These are phyloP conservation scores for Leptographium lundbergii DNA, from an alignment of 2,329 filamentous ascomycete genomes.

Conservation along the genomic window DNA sequence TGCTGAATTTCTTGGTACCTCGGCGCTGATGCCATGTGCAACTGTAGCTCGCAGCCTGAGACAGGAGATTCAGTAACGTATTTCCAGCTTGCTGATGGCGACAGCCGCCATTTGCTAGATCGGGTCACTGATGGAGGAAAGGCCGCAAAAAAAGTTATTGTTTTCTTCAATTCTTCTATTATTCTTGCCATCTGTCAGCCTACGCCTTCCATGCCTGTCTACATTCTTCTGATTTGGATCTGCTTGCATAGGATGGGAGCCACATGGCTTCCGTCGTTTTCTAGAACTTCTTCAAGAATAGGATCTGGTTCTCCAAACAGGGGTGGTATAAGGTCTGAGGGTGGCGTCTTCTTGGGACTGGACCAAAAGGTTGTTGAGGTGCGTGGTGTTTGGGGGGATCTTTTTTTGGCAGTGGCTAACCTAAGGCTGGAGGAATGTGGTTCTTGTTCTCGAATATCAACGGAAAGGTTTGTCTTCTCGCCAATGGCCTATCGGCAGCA, in stretches of 20 bases:
- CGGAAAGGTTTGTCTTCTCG: neutral
- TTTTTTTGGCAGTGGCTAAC: neutral
- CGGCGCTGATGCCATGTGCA: neutral
- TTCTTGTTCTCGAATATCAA: neutral
- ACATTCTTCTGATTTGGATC: neutral
- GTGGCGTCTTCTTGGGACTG: neutral
- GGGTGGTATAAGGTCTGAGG: constrained; percentile 7
- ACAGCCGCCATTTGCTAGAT: neutral
- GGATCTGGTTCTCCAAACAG: constrained; percentile 25
- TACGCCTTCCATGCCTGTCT: neutral
- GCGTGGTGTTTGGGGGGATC: neutral
- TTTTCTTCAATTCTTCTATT: constrained; percentile 6
- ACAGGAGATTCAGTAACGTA: neutral
- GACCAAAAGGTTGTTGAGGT: neutral
- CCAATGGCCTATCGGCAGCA: neutral
- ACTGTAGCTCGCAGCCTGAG: neutral
- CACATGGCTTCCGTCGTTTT: constrained; percentile 16
- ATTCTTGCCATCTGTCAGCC: constrained; percentile 1
- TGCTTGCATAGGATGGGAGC: constrained; percentile 16
- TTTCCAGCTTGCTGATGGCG: neutral
- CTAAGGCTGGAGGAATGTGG: neutral
- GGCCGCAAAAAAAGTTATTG: constrained; percentile 1
- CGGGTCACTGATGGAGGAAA: neutral
- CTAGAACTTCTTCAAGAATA: constrained; percentile 30
- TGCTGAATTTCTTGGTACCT: neutral